Conservation (phyloP, 1,139 yeast genomes). For the Geotrichum siamense region DNA sequence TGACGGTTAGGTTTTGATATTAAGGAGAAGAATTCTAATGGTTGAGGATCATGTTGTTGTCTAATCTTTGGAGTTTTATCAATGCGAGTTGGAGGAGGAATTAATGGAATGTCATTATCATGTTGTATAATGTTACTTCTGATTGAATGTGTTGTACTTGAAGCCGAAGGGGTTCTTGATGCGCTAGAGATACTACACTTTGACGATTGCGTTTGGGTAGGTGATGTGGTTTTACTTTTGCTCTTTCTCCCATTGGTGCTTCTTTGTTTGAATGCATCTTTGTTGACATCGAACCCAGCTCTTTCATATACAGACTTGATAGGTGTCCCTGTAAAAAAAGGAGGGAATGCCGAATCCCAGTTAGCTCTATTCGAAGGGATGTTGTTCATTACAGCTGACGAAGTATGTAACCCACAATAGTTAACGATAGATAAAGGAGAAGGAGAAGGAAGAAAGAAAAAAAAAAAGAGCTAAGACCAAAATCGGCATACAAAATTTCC, state of each 20-base stretch:
- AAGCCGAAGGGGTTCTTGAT: not conserved
- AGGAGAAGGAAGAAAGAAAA: too few species aligned
- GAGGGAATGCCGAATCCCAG: conserved; percentile 36
- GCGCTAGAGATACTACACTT: not conserved
- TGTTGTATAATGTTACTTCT: conserved; percentile 1
- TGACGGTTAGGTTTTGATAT: not conserved
- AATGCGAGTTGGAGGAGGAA: not conserved
- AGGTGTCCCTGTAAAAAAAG: conserved; percentile 31
- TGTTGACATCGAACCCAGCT: conserved; percentile 37
- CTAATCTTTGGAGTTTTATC: not conserved
- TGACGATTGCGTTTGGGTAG: conserved; percentile 1
- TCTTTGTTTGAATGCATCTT: not conserved
- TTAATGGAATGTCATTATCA: not conserved
- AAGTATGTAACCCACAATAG: too few species aligned
- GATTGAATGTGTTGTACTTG: not conserved
- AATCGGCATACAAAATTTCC: too few species aligned
- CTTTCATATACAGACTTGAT: conserved; percentile 36
- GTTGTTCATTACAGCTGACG: too few species aligned
- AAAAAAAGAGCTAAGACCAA: too few species aligned
- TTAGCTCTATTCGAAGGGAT: conserved; percentile 17
- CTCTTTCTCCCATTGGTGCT: not conserved
- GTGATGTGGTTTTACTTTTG: conserved; percentile 1
- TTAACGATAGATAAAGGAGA: too few species aligned
- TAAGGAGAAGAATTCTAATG: not conserved
- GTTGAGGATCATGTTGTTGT: not conserved